These are phyloP conservation scores for Chrysanthemum lavandulifolium DNA, from an alignment of 129 eudicot genomes.

Conservation along the genomic window DNA sequence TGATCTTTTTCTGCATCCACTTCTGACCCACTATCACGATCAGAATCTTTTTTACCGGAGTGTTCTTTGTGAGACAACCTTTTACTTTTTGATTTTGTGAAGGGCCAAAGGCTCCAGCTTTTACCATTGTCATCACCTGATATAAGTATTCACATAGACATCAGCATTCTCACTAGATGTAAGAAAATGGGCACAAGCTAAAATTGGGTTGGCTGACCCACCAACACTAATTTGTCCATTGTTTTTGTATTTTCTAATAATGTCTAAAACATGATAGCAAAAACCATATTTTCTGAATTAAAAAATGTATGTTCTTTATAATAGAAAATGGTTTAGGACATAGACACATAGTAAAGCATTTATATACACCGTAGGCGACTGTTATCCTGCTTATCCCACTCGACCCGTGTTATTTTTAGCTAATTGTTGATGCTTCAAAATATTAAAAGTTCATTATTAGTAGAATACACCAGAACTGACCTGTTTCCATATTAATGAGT, in stretches of 20 bases:
- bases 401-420: background rate
- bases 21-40: conserved; percentile 28
- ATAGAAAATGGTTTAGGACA: too few species aligned
- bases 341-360: background rate
- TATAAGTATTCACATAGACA: conserved; percentile 26
- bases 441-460: background rate
- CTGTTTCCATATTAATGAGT: background rate
- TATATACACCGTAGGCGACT: conserved; percentile 4
- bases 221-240: conserved; percentile 7
- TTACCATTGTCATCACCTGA: conserved; percentile 52
- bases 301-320: too few species aligned
- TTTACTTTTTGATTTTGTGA: conserved; percentile 50
- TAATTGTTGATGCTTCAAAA: too few species aligned
- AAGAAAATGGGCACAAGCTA: background rate
- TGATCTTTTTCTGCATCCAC: conserved; percentile 35
- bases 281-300: too few species aligned
- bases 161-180: conserved; percentile 16
- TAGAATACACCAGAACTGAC: background rate
- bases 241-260: background rate
- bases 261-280: background rate
- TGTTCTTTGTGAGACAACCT: conserved; percentile 26
- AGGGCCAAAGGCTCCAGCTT: conserved; percentile 72
- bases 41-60: conserved; percentile 17
- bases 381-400: background rate
- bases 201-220: background rate